A percentile compares a stretch with the other conserved stretches of the same genome.
Evolutionary conservation across 2,329 filamentous ascomycete species (phyloP).

Genomic region (Cytospora schulzeri): DNA sequence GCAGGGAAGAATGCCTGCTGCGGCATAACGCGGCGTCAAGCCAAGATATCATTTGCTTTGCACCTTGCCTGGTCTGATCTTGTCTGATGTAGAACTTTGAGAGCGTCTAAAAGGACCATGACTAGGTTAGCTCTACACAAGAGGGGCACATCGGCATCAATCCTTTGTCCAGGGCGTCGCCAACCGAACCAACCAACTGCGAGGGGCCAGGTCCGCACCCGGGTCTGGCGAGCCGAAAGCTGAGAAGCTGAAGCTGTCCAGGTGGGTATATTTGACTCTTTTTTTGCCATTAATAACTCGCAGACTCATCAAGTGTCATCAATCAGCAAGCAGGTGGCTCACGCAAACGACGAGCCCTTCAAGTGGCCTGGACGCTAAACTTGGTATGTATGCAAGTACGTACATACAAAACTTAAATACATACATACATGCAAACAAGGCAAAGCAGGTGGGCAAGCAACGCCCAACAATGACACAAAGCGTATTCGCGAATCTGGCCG

Average conservation of each 20-base stretch:
- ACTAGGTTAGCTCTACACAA: slow-evolving; percentile 22
- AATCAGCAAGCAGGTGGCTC: slow-evolving; percentile 22
- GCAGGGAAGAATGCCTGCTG: slow-evolving; percentile 27
- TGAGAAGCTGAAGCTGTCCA: slow-evolving; percentile 23
- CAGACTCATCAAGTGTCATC: slow-evolving; percentile 10
- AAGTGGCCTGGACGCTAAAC: slow-evolving; percentile 5
- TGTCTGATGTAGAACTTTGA: slow-evolving; percentile 20
- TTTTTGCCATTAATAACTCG: slow-evolving; percentile 21
- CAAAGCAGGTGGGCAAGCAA: slow-evolving; percentile 11
- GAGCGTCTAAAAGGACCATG: slow-evolving; percentile 22
- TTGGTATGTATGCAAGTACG: slow-evolving; percentile 4
- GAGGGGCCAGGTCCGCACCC: slow-evolving; percentile 12
- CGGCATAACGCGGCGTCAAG: slow-evolving; percentile 29
- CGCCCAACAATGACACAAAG: neutral
- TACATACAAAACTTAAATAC: slow-evolving; percentile 6
- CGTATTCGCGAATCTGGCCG: slow-evolving; percentile 16
- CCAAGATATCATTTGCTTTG: slow-evolving; percentile 15
- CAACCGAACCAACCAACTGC: slow-evolving; percentile 24
- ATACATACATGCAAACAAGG: slow-evolving; percentile 9
- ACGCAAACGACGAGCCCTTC: slow-evolving; percentile 10
- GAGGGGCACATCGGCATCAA: slow-evolving; percentile 11
- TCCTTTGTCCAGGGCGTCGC: slow-evolving; percentile 15
- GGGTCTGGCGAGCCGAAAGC: slow-evolving; percentile 22
- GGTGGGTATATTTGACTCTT: neutral
- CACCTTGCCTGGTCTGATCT: slow-evolving; percentile 25